Base-by-base conservation (phyloP, 257 asterid genomes). In the Pogostemon cablin region DNA sequence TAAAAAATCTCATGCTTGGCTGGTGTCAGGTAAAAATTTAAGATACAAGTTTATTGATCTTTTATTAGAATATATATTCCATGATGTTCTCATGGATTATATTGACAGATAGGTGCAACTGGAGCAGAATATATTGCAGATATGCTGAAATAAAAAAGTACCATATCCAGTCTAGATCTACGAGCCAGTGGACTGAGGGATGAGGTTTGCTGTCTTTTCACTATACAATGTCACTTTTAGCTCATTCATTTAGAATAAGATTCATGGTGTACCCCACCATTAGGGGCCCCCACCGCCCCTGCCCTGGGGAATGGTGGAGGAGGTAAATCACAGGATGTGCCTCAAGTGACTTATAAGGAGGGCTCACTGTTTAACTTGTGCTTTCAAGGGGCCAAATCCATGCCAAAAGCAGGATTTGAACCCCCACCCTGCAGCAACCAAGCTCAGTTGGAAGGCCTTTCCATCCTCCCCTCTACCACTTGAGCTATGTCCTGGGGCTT, bases 161-260 rank as follows among this genome's bases (percentile, higher is more conserved):
- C 96, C 55, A 68, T 91, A 80, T 78, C 93, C 32, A 89, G 69
- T 69, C 86, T 93, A 46, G 99, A 93, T 80, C 79, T 93, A 56
- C 92, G 95, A 75, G 97, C 96, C 72, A 93, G 91, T 68, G 96
- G 99, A 64, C 95, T 93, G 44, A 85, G 96, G 82, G 96, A 93
- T 48, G 97, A 93, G 91, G 97, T 93, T 77, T 66, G 58, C 57
- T 73, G 68, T 67, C 10, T 52, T 65, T 15, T 25, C 9, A 11
- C 9, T 46, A 2, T 20, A 54, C 9, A 46, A 17, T 3, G 57
- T 55, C 37, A 43, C 43, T 52, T 48, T 53, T 6, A 34, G 47
- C 54, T 15, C 62, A 38, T 49, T 62, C 46, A 41, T 73, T 49
- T 38, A 48, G 37, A 54, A 54, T 32, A 47, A 41, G 56, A 65